phyloP scores from a whole-genome alignment of 108 stramenopile genomes.

The Skeletonema costatum region DNA sequence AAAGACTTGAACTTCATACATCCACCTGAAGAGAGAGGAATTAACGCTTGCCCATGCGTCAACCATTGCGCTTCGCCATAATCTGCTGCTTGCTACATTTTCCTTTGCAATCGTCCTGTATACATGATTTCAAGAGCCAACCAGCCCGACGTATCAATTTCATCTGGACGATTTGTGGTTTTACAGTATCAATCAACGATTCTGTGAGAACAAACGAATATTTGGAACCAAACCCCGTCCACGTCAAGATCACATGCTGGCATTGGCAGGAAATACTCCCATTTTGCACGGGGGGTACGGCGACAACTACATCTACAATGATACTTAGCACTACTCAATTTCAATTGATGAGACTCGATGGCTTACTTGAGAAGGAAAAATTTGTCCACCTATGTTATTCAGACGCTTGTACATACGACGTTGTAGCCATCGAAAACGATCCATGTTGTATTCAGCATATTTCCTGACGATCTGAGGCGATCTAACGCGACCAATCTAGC shows the following conservation, averaged over 20 bases:
- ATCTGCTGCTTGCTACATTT: not conserved
- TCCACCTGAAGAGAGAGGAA: not conserved
- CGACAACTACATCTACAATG: conserved; percentile 75
- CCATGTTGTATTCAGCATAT: conserved; percentile 58
- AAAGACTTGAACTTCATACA: not conserved
- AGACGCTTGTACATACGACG: conserved; percentile 70
- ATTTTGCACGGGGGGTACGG: conserved; percentile 74
- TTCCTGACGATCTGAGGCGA: conserved; percentile 47
- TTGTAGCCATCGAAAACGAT: conserved; percentile 36
- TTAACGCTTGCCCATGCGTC: not conserved
- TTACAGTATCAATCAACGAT: conserved; percentile 54
- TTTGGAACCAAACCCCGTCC: conserved; percentile 32
- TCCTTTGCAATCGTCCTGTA: not conserved
- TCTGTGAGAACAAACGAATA: conserved; percentile 59
- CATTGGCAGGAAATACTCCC: conserved; percentile 41
- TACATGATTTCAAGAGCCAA: not conserved
- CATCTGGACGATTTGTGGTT: conserved; percentile 82
- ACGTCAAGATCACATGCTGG: conserved; percentile 39
- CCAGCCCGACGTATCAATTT: conserved; percentile 58
- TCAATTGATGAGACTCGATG: conserved; percentile 67
- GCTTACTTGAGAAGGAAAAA: conserved; percentile 64
- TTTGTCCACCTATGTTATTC: conserved; percentile 78
- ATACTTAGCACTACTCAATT: conserved; percentile 87
- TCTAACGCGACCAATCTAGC: conserved; percentile 41
- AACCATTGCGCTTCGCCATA: not conserved